phyloP scores from a whole-genome alignment of 352 stramenopile genomes.

The Pythium aquatile region DNA sequence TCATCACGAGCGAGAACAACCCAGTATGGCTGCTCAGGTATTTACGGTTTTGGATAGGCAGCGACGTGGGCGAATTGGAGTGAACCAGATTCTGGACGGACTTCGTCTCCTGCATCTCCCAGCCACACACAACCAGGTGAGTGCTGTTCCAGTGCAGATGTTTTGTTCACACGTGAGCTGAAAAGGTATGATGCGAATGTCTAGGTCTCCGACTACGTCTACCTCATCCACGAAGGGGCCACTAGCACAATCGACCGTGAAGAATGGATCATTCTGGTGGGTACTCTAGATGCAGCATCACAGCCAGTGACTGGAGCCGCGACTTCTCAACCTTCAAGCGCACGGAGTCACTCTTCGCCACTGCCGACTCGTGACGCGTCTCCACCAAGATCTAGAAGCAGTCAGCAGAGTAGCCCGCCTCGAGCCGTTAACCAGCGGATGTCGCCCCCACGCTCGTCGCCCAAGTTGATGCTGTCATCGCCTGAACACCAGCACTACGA shows the following conservation, averaged over 20 bases:
- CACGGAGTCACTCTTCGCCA: slow-evolving; percentile 6
- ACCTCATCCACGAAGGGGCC: slow-evolving; percentile 64
- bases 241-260: slow-evolving; percentile 54
- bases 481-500: not conserved
- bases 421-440: slow-evolving; percentile 2
- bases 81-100: slow-evolving; percentile 57
- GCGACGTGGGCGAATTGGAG: slow-evolving; percentile 40
- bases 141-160: not conserved
- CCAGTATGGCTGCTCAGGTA: slow-evolving; percentile 44
- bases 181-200: not conserved
- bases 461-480: not conserved
- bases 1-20: slow-evolving; percentile 9
- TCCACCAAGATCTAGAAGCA: slow-evolving; percentile 4
- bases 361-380: not conserved
- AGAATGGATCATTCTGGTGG: slow-evolving; percentile 67
- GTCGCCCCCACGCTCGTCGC: not conserved
- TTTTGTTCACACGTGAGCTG: not conserved
- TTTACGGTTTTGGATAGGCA: slow-evolving; percentile 57
- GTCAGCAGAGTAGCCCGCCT: slow-evolving; percentile 5
- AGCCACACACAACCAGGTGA: slow-evolving; percentile 67
- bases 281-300: slow-evolving; percentile 61
- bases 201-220: slow-evolving; percentile 74
- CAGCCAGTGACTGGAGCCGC: slow-evolving; percentile 23
- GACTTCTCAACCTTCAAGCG: not conserved
- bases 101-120: slow-evolving; percentile 49